Evolutionary conservation across 306 rosid species (phyloP).

Genomic region (Citrullus amarus): DNA sequence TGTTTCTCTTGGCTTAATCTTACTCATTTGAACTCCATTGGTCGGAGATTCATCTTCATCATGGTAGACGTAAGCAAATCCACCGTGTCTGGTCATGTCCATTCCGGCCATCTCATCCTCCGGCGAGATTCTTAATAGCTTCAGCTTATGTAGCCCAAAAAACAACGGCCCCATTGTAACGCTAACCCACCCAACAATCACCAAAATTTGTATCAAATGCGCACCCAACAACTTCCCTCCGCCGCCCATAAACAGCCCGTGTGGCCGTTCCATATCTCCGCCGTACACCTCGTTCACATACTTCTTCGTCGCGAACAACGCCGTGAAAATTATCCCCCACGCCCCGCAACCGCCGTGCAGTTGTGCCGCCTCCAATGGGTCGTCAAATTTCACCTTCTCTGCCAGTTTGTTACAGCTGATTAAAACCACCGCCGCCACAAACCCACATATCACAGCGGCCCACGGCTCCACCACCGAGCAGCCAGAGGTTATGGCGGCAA

Average conservation of each 20-base stretch:
- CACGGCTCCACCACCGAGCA: conserved; percentile 11
- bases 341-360: conserved; percentile 10
- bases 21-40: background rate
- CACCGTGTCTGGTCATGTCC: conserved; percentile 9
- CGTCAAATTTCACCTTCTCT: conserved; percentile 5
- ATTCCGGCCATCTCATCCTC: conserved; percentile 11
- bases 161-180: conserved; percentile 4
- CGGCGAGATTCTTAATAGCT: background rate
- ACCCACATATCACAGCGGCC: conserved; percentile 7
- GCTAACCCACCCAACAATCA: background rate
- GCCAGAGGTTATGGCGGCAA: conserved; percentile 8
- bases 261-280: background rate
- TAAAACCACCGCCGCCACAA: conserved; percentile 1
- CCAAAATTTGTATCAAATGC: conserved; percentile 2
- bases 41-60: background rate
- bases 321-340: conserved; percentile 12
- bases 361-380: conserved; percentile 9
- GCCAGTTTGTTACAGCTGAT: conserved; percentile 7
- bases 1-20: background rate
- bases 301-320: conserved; percentile 1
- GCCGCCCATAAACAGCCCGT: conserved; percentile 11
- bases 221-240: conserved; percentile 4
- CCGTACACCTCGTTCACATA: conserved; percentile 6
- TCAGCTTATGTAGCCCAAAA: background rate
- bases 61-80: conserved; percentile 11